Evolutionary conservation across 352 stramenopile genomes (phyloP).

Genomic region (Phytophthora litchii): DNA sequence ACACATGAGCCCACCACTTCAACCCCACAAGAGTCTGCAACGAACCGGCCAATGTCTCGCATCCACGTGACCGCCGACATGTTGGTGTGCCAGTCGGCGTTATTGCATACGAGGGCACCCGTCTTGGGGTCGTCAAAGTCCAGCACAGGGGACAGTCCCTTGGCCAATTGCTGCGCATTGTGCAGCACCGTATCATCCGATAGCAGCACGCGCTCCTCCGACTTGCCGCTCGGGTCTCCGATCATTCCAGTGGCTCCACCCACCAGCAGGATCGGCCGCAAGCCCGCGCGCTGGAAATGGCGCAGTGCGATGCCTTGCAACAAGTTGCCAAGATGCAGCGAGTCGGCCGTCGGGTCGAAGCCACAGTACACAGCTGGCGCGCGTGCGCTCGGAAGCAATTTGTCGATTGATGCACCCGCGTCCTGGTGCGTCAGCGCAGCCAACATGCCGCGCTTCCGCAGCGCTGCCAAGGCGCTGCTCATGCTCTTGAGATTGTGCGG

Average conservation of each 20-base stretch:
- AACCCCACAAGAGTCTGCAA: neutral
- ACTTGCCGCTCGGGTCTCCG: conserved; percentile 98
- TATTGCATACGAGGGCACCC: conserved; percentile 97
- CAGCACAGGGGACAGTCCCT: conserved; percentile 94
- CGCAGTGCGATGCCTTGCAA: conserved; percentile 86
- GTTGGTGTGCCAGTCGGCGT: conserved; percentile 96
- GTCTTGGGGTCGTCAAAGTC: conserved; percentile 90
- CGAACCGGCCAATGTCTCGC: conserved; percentile 92
- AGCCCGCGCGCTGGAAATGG: conserved; percentile 85
- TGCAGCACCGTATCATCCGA: conserved; percentile 92
- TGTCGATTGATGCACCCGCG: conserved; percentile 59
- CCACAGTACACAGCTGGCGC: conserved; percentile 82
- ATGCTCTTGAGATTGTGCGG: conserved; percentile 43
- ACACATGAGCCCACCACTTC: too few species aligned
- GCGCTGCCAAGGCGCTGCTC: conserved; percentile 67
- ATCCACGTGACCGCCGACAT: conserved; percentile 98
- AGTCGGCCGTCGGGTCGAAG: conserved; percentile 93
- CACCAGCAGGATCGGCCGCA: conserved; percentile 92
- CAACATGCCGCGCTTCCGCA: conserved; percentile 76
- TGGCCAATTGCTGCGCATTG: conserved; percentile 92
- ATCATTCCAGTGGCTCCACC: conserved; percentile 93
- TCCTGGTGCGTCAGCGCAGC: conserved; percentile 74
- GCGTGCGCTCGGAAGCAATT: conserved; percentile 34
- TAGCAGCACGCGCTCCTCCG: conserved; percentile 95
- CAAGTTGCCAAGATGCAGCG: conserved; percentile 91